Evolutionary conservation across 2,329 filamentous ascomycete genomes (phyloP).

Genomic region (Calonectria crousiana): DNA sequence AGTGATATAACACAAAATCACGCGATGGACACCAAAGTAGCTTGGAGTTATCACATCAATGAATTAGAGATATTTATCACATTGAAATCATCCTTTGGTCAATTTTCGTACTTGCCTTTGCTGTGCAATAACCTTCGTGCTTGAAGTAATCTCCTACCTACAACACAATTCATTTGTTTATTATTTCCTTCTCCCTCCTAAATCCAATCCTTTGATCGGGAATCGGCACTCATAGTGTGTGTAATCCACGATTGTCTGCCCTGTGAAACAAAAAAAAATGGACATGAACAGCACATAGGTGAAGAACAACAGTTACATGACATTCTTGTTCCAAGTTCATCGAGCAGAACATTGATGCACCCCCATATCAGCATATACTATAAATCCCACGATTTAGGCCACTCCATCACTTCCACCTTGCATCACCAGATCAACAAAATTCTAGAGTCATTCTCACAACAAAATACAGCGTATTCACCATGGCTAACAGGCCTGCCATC

Average conservation of each 20-base stretch:
- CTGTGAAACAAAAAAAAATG: neutral
- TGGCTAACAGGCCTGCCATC: neutral
- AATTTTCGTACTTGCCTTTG: neutral
- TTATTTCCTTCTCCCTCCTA: neutral
- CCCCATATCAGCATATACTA: neutral
- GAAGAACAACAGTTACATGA: neutral
- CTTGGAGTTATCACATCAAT: neutral
- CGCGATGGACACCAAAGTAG: neutral
- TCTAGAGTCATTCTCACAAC: neutral
- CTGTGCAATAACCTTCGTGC: neutral
- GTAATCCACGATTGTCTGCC: neutral
- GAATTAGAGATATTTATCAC: neutral
- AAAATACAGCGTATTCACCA: neutral
- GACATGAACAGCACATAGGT: no score
- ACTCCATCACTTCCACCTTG: neutral
- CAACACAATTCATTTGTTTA: fast-evolving
- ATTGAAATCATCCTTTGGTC: neutral
- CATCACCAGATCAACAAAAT: neutral
- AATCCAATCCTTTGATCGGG: neutral
- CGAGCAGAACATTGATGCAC: neutral
- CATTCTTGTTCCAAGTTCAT: neutral
- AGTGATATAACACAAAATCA: neutral
- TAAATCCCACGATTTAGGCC: neutral
- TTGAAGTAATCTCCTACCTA: neutral
- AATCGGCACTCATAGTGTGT: neutral